Evolutionary conservation across 306 rosid species (phyloP), one percentile per base, ranked within the genome.

Genomic region (Oemleria cerasiformis): DNA sequence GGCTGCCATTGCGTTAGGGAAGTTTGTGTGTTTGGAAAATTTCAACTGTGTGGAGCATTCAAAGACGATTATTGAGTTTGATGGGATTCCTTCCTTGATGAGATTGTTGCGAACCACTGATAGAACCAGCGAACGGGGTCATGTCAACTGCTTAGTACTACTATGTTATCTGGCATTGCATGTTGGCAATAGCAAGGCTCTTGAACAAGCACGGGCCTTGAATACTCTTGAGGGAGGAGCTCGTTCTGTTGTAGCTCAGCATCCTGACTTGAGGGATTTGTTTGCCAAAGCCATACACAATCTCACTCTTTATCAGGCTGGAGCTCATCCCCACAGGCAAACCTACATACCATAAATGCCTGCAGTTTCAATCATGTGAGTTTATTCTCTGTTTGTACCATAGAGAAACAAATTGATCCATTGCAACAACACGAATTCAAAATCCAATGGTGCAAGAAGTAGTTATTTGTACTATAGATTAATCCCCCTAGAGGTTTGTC

Each of bases 301-400:
- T 65, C 98, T 90, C 68, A 85, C 88, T 63, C 96, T 93, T 76
- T 90, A 84, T 79, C 98, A 93, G 81, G 67, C 93, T 0, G 96
- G 96, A 78, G 87, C 82, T 80, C 96, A 85, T 66, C 89, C 88
- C 71, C 94, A 81, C 85, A 75, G 87, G 70, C 91, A 79, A 53
- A 74, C 86, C 58, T 80, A 68, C 59, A 79, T 79, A 43, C 77
- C 77, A 13, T 88, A 76, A 83, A 9, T 34, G 25, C 25, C 59
- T 55, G 23, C 70, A 64, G 47, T 64, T 78, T 70, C 56, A 11
- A 41, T 78, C 78, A 72, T 64, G 87, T 76, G 79, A 85, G 83
- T 81, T 73, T 47, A 50, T 79, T 78, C 61, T 65, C 56, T 44
- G 63, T 67, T 57, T 76, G 72, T 49, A 78, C 80, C 65, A 53